A percentile compares a stretch with the other conserved stretches of the same genome.
Conservation (phyloP, 352 stramenopile genomes). For the Globisporangium sylvaticum region DNA sequence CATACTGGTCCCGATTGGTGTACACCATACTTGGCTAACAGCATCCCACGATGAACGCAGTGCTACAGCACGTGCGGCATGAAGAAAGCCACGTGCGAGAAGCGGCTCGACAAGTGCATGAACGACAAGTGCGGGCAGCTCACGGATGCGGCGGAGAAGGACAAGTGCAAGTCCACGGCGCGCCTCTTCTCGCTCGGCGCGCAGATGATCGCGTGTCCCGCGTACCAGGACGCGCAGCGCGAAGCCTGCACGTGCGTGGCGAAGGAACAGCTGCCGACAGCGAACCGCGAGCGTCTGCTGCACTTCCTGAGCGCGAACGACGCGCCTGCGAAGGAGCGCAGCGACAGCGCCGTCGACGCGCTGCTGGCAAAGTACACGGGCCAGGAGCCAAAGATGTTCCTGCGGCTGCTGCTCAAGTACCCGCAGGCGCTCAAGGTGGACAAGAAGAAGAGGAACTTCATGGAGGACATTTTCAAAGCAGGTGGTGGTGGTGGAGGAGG, state of each 20-base stretch:
- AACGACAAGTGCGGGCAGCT: constrained; percentile 38
- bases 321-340: constrained; percentile 35
- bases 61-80: constrained; percentile 83
- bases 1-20: background rate
- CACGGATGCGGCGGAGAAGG: constrained; percentile 13
- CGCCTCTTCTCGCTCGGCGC: constrained; percentile 64
- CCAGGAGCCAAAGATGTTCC: constrained; percentile 59
- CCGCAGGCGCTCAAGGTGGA: constrained; percentile 49
- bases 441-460: constrained; percentile 44
- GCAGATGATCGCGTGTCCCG: constrained; percentile 67
- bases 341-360: constrained; percentile 35
- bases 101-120: constrained; percentile 73
- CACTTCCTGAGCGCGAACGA: constrained; percentile 49
- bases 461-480: constrained; percentile 44
- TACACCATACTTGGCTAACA: background rate
- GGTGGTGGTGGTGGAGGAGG: background rate
- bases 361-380: constrained; percentile 67
- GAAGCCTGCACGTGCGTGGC: constrained; percentile 66
- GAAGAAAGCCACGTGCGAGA: constrained; percentile 66
- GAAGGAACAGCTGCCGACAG: constrained; percentile 17
- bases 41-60: constrained; percentile 18
- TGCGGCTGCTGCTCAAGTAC: constrained; percentile 56
- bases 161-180: constrained; percentile 52
- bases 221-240: constrained; percentile 60
- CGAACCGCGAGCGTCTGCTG: constrained; percentile 43